Evolutionary conservation across 2,329 filamentous ascomycete species (phyloP).

Genomic region (Pestalotiopsis fici): DNA sequence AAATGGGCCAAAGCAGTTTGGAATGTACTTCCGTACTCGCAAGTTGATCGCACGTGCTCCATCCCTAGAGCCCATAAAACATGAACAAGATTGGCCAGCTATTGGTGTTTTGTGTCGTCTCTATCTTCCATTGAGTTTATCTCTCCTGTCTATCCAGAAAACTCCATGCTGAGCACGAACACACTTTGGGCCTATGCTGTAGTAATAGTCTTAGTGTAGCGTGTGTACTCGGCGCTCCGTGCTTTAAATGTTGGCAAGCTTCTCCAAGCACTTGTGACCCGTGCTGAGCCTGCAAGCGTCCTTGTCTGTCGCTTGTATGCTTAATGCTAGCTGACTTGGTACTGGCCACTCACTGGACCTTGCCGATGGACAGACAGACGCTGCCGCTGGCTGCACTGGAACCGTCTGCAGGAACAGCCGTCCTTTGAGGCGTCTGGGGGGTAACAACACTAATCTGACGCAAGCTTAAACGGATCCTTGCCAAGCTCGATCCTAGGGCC

Average conservation of each 20-base stretch:
- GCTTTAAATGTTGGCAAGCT: background rate
- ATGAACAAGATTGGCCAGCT: background rate
- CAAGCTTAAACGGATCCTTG: conserved; percentile 9
- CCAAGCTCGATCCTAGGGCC: conserved; percentile 1
- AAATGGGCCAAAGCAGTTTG: background rate
- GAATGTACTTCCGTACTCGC: background rate
- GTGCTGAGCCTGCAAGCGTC: background rate
- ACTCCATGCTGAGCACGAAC: background rate
- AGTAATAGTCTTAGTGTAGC: background rate
- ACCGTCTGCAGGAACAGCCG: conserved; percentile 6
- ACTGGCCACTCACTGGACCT: background rate
- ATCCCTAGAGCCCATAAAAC: background rate
- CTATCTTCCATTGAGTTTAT: background rate
- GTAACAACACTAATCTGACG: conserved; percentile 2
- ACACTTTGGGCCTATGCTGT: background rate
- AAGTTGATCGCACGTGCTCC: background rate
- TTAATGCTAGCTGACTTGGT: background rate
- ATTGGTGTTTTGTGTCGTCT: background rate
- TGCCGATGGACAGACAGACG: background rate
- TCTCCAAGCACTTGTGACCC: background rate
- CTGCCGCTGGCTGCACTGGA: background rate
- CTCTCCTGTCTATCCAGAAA: background rate
- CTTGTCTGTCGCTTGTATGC: background rate
- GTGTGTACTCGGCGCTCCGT: background rate
- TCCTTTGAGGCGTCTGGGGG: background rate